Evolutionary conservation across 352 stramenopile genomes (phyloP).

Genomic region (Pythium utonaiense): DNA sequence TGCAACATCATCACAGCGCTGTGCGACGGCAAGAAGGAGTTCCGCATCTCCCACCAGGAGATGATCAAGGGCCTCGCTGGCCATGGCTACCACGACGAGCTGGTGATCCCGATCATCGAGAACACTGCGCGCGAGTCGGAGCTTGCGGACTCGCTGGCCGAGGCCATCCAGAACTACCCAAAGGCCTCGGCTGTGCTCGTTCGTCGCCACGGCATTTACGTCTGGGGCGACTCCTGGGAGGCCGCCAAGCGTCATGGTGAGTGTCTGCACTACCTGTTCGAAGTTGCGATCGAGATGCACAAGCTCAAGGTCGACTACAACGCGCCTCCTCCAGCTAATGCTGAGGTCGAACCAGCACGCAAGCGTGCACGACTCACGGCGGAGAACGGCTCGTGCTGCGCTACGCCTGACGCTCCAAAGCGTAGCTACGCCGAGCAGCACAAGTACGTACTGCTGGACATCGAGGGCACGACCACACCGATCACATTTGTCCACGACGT

Average conservation of each 20-base stretch:
- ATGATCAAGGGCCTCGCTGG: slow-evolving; percentile 96
- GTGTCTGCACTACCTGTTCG: slow-evolving; percentile 96
- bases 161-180: slow-evolving; percentile 86
- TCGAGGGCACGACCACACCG: slow-evolving; percentile 94
- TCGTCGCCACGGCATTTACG: slow-evolving; percentile 93
- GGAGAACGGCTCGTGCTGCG: slow-evolving; percentile 12
- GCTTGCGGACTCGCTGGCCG: slow-evolving; percentile 86
- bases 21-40: slow-evolving; percentile 74
- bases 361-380: slow-evolving; percentile 31
- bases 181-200: slow-evolving; percentile 92
- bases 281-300: slow-evolving; percentile 88
- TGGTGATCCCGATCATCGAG: slow-evolving; percentile 96
- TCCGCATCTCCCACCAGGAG: slow-evolving; percentile 94
- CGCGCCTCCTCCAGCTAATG: slow-evolving; percentile 22
- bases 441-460: slow-evolving; percentile 94
- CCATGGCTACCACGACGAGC: slow-evolving; percentile 89
- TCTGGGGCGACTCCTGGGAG: slow-evolving; percentile 95
- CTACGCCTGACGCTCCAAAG: not conserved
- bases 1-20: slow-evolving; percentile 90
- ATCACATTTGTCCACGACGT: slow-evolving; percentile 96
- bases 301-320: slow-evolving; percentile 79
- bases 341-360: slow-evolving; percentile 39
- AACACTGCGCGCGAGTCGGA: slow-evolving; percentile 93
- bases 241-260: slow-evolving; percentile 95
- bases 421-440: slow-evolving; percentile 65